Conservation (phyloP, 441 rosid genomes). For the Hura crepitans region DNA sequence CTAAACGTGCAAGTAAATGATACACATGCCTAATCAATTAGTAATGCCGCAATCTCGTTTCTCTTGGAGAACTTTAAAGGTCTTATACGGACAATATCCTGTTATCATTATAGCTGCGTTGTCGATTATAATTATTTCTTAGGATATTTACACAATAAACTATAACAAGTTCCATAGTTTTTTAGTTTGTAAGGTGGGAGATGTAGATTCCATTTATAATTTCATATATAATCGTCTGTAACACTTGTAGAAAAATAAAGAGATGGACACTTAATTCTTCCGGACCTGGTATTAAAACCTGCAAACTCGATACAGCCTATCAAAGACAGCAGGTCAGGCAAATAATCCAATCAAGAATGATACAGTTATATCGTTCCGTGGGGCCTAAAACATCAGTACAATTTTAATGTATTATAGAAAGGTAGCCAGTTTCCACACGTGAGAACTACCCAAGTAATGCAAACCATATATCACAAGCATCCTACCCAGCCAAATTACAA, state of each 20-base stretch:
- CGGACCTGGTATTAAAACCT: conserved; percentile 20
- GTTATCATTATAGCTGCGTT: background rate
- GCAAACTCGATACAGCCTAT: conserved; percentile 8
- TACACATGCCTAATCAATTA: too few species aligned
- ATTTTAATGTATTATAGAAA: too few species aligned
- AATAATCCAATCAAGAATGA: background rate
- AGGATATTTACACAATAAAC: background rate
- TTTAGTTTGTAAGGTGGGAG: conserved; percentile 38
- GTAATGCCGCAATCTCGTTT: background rate
- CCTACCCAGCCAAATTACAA: background rate
- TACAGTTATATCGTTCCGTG: background rate
- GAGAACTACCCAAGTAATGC: too few species aligned
- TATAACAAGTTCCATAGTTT: conserved; percentile 21
- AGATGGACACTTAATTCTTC: conserved; percentile 18
- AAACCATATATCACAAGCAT: background rate
- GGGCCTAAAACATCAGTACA: too few species aligned
- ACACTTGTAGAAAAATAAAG: conserved; percentile 44
- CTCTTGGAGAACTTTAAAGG: background rate
- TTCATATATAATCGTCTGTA: conserved; percentile 49
- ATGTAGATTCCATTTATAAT: conserved; percentile 53
- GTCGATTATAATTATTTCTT: background rate
- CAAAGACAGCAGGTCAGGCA: too few species aligned
- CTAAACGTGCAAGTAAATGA: too few species aligned
- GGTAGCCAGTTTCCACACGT: too few species aligned
- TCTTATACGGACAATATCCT: background rate